Evolutionary conservation across 305 asterid genomes (phyloP).

Genomic region (Fraxinus sp.): DNA sequence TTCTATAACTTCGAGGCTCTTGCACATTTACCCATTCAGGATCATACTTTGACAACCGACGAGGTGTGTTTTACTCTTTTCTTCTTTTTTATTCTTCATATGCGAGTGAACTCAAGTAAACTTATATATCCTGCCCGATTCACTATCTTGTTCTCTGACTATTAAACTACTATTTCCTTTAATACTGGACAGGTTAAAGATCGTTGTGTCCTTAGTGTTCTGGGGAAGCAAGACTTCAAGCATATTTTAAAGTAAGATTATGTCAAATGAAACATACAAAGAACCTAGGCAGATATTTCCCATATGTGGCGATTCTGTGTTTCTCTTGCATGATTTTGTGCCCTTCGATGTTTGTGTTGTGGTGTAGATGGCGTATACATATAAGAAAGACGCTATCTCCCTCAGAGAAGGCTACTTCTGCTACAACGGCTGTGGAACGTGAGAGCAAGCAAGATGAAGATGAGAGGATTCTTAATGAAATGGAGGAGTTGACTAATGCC

Average conservation of each 20-base stretch:
- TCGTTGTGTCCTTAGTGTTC: conserved; percentile 64
- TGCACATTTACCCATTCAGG: conserved; percentile 59
- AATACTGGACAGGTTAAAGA: conserved; percentile 57
- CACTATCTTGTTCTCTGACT: not conserved
- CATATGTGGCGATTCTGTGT: not conserved
- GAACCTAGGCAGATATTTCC: not conserved
- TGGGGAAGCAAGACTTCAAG: conserved; percentile 95
- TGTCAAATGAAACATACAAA: not conserved
- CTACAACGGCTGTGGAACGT: conserved; percentile 35
- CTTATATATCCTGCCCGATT: not conserved
- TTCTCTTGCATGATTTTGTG: not conserved
- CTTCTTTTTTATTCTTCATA: not conserved
- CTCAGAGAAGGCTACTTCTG: conserved; percentile 45
- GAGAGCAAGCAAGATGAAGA: conserved; percentile 65
- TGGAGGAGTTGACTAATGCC: conserved; percentile 79
- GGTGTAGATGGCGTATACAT: conserved; percentile 72
- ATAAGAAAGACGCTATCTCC: conserved; percentile 80
- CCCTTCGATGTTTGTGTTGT: conserved; percentile 12
- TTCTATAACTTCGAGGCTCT: conserved; percentile 70
- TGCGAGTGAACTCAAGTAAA: not conserved
- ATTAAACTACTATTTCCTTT: conserved; percentile 17
- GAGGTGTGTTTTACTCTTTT: conserved; percentile 46
- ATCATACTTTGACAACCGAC: conserved; percentile 71
- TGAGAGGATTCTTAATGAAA: conserved; percentile 64
- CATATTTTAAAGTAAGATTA: conserved; percentile 66